phyloP scores from a whole-genome alignment of 2,329 filamentous ascomycete genomes.

The Chrysosporium keratinophilum region DNA sequence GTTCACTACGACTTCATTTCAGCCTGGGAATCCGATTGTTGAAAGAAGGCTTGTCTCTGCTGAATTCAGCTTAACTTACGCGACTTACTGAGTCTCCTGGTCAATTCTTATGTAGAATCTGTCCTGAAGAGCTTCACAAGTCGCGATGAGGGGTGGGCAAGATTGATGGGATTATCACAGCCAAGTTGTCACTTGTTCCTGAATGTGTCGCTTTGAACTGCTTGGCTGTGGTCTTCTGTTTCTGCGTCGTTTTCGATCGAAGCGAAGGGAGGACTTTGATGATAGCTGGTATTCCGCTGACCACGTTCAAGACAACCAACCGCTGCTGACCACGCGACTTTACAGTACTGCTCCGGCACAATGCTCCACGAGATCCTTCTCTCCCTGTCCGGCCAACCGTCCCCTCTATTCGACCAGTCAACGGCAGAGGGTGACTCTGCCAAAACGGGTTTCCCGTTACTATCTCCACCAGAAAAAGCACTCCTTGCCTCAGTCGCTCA shows the following conservation, averaged over 20 bases:
- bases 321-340: slow-evolving; percentile 5
- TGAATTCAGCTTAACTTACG: too few relatives aligned
- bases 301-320: slow-evolving; percentile 1
- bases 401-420: slow-evolving; percentile 61
- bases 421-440: slow-evolving; percentile 43
- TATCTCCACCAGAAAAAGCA: slow-evolving; percentile 70
- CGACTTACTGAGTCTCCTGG: too few relatives aligned
- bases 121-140: not conserved
- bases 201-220: slow-evolving; percentile 41
- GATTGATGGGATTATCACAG: not conserved
- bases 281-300: slow-evolving; percentile 19
- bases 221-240: slow-evolving; percentile 36
- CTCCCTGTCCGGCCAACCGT: slow-evolving; percentile 87
- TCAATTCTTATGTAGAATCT: too few relatives aligned
- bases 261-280: slow-evolving; percentile 19
- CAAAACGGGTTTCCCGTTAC: slow-evolving; percentile 39
- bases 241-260: slow-evolving; percentile 29
- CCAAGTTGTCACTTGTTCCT: slow-evolving; percentile 9
- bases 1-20: too few relatives aligned
- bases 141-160: not conserved
- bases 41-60: too few relatives aligned
- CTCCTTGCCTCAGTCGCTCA: slow-evolving; percentile 67
- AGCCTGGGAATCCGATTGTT: too few relatives aligned
- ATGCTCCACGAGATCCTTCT: slow-evolving; percentile 99
- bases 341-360: slow-evolving; percentile 20